Base-by-base conservation (phyloP, 108 stramenopile species). In the Nitzschia sp. region DNA sequence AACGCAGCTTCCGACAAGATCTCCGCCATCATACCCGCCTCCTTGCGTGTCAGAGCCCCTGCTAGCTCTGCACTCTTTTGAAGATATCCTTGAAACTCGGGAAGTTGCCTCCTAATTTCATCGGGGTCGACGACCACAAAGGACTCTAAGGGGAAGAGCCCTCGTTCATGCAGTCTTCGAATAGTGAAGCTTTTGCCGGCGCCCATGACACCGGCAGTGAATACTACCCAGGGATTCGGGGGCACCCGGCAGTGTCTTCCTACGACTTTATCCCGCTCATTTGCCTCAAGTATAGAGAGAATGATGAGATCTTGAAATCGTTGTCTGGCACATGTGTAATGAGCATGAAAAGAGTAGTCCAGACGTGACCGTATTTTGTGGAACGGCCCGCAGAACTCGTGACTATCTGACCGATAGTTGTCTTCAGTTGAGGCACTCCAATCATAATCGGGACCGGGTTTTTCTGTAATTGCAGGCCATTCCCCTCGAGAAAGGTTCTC, bases 151-250 rank as follows among this genome's bases (percentile, higher is more conserved):
- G 91, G 91, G 56, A 92, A 92, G n/a, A 60, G 65, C 6, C 78
- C 83, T 48, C 70, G 46, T 18, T 75, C 42, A 19, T 73, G 61
- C 46, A 90, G 54, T 42, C 72, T 46, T 38, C 75, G 64, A 34
- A 92, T 80, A 26, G 87, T 88, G 59, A 90, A 79, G 21, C 79
- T 70, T 65, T 95, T 95, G 0, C 94, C 94, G 9, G 88, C 88
- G 28, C 94, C 91, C 89, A 92, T 92, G n/a, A 81, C 88, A 6
- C 93, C 93, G 25, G 93, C 93, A 54, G 90, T 94, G 60, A 88
- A 91, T 26, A 88, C 84, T 24, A 74, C 59, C 83, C 83, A 84
- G 2, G 66, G 83, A 17, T 65, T 17, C 42, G 63, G 31, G 15
- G 81, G 64, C n/a, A 55, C 62, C 1, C 29, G 54, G 3, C 46